These are phyloP conservation scores for Trichoderma sp. DNA, from an alignment of 2,329 filamentous ascomycete species.

Conservation along the genomic window DNA sequence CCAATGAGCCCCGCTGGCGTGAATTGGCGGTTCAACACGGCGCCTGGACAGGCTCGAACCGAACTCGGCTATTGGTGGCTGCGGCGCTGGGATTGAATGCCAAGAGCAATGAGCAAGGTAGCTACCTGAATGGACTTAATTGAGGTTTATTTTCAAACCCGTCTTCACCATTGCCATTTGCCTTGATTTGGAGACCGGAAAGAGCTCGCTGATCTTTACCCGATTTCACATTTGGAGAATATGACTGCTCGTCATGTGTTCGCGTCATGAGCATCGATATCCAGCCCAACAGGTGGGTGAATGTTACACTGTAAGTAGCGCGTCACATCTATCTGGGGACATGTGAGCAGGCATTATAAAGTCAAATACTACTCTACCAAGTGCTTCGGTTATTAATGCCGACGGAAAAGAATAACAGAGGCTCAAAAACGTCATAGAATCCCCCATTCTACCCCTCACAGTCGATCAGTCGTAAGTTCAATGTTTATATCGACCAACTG, in stretches of 20 bases:
- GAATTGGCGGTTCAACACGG: neutral
- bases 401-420: neutral
- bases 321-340: neutral
- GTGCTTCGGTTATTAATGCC: conserved; percentile 12
- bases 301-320: neutral
- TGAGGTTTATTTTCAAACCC: neutral
- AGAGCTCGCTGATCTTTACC: conserved; percentile 17
- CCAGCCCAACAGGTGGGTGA: neutral
- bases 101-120: no score
- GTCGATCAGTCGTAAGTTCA: neutral
- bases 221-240: neutral
- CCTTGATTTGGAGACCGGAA: neutral
- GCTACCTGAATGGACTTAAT: neutral
- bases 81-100: no score
- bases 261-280: conserved; percentile 11
- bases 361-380: neutral
- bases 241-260: conserved; percentile 18
- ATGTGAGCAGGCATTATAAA: neutral
- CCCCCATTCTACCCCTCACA: neutral
- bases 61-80: neutral
- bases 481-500: neutral
- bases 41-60: neutral
- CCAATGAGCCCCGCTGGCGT: neutral
- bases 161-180: neutral
- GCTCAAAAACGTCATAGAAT: conserved; percentile 5